These are phyloP conservation scores for Prinsepia uniflora DNA, from an alignment of 306 rosid species.

Conservation along the genomic window DNA sequence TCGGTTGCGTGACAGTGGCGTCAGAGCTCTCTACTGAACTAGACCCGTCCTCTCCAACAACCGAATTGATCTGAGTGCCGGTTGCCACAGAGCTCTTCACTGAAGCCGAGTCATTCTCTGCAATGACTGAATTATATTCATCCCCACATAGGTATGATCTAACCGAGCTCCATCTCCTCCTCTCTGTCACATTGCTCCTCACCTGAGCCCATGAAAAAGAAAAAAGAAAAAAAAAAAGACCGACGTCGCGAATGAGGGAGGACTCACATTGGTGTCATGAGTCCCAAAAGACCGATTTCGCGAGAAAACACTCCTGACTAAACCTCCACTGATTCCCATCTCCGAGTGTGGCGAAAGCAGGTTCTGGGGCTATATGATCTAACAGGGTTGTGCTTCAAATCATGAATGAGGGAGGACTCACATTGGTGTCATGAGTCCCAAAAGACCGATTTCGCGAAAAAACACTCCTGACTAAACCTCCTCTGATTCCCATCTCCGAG, in stretches of 20 bases:
- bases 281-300: slow-evolving; percentile 44
- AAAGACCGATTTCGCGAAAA: slow-evolving; percentile 56
- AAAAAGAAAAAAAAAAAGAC: background rate
- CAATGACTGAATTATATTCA: slow-evolving; percentile 66
- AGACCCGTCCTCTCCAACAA: slow-evolving; percentile 62
- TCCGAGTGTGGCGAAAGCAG: background rate
- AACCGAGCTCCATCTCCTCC: slow-evolving; percentile 69
- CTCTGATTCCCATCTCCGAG: slow-evolving; percentile 67
- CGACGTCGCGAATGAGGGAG: background rate
- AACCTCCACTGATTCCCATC: slow-evolving; percentile 82
- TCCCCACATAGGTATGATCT: slow-evolving; percentile 89
- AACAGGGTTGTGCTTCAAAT: too few species aligned
- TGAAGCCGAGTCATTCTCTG: slow-evolving; percentile 71
- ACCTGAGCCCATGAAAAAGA: slow-evolving; percentile 33
- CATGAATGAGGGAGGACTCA: slow-evolving; percentile 40
- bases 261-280: slow-evolving; percentile 63
- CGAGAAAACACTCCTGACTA: slow-evolving; percentile 76
- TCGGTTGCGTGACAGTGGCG: slow-evolving; percentile 51
- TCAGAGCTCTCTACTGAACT: slow-evolving; percentile 60
- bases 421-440: slow-evolving; percentile 52
- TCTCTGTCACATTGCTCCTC: slow-evolving; percentile 49
- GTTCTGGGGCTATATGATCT: slow-evolving; percentile 3
- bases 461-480: slow-evolving; percentile 72
- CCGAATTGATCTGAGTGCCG: slow-evolving; percentile 43
- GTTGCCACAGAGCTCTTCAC: slow-evolving; percentile 55